phyloP scores from a whole-genome alignment of 1,284 basidiomycete genomes.

The Cryptococcus sp. region DNA sequence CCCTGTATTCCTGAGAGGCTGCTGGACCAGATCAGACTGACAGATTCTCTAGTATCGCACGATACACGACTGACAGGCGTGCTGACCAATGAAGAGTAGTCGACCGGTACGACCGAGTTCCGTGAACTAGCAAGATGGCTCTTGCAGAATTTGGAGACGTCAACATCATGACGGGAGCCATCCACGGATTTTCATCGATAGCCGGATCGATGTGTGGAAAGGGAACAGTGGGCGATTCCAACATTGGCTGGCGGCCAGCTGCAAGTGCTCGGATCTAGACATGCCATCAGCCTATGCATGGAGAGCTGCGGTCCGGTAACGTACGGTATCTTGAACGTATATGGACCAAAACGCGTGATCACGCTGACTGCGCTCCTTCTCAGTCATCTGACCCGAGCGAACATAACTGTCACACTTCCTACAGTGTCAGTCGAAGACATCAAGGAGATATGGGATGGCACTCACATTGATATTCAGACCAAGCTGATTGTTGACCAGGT shows the following conservation, averaged over 20 bases:
- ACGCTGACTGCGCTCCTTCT: slow-evolving; percentile 19
- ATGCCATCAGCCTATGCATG: no score
- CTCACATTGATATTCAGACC: slow-evolving; percentile 24
- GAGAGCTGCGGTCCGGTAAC: background rate
- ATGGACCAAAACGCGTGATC: slow-evolving; percentile 26
- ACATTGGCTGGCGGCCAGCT: slow-evolving; percentile 23
- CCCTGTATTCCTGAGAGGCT: no score
- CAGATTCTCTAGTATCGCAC: slow-evolving; percentile 18
- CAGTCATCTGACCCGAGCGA: slow-evolving; percentile 18
- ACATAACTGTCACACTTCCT: slow-evolving; percentile 16
- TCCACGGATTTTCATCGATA: slow-evolving; percentile 12
- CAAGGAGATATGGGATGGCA: background rate
- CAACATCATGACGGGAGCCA: background rate
- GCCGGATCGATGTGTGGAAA: slow-evolving; percentile 15
- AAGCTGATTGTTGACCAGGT: slow-evolving; percentile 8
- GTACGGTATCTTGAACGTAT: slow-evolving; percentile 20
- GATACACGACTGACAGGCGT: slow-evolving; percentile 14
- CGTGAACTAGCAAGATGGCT: background rate
- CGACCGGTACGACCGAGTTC: slow-evolving; percentile 15
- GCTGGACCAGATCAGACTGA: slow-evolving; percentile 1
- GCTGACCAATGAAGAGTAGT: slow-evolving; percentile 28
- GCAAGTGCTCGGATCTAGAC: slow-evolving; percentile 23
- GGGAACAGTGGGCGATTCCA: slow-evolving; percentile 4
- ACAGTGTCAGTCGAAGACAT: background rate
- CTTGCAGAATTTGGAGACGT: background rate